A percentile compares a stretch with the other conserved stretches of the same genome.
Evolutionary conservation across 306 rosid genomes (phyloP).

Genomic region (Hippophae rhamnoides): DNA sequence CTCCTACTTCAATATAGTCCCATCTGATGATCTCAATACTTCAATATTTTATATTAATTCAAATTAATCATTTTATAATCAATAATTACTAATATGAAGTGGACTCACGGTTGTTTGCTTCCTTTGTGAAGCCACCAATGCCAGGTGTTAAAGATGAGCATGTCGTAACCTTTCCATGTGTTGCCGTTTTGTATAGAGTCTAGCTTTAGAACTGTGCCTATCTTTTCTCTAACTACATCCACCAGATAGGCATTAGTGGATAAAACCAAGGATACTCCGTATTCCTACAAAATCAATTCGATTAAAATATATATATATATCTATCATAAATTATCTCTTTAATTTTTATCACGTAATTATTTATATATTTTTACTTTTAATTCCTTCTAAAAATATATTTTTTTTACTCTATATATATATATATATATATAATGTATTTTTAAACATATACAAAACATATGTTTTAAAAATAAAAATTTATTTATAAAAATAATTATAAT

Average conservation of each 20-base stretch:
- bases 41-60: too few species aligned
- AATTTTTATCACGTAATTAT: too few species aligned
- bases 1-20: slow-evolving; percentile 28
- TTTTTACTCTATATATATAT: too few species aligned
- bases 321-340: too few species aligned
- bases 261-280: slow-evolving; percentile 17
- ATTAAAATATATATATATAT: too few species aligned
- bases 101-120: slow-evolving; percentile 19
- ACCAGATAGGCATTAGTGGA: slow-evolving; percentile 32
- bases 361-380: too few species aligned
- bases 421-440: too few species aligned
- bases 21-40: slow-evolving; percentile 16
- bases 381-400: too few species aligned
- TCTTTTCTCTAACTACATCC: slow-evolving; percentile 23
- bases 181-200: slow-evolving; percentile 32
- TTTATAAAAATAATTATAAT: too few species aligned
- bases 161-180: slow-evolving; percentile 33
- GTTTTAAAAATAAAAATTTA: too few species aligned
- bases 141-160: slow-evolving; percentile 38
- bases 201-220: slow-evolving; percentile 31
- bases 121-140: slow-evolving; percentile 51
- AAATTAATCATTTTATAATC: neutral
- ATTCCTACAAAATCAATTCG: slow-evolving; percentile 16
- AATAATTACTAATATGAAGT: neutral
- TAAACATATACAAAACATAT: too few species aligned